Percentiles rank a stretch among this genome's conserved stretches.
These are phyloP conservation scores for Talaromyces sp. DNA, from an alignment of 2,329 filamentous ascomycete species.

Conservation along the genomic window DNA sequence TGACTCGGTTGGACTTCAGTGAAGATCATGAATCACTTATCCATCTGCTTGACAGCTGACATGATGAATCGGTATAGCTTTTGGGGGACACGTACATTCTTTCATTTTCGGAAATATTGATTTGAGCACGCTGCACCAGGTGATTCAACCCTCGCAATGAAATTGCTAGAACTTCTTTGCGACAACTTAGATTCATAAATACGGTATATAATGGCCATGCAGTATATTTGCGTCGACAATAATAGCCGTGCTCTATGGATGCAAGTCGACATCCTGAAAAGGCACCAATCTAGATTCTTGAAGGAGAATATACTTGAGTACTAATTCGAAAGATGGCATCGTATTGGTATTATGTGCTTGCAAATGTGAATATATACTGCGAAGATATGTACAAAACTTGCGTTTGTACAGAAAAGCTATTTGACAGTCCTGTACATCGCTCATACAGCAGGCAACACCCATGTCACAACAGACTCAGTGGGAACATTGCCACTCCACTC, in stretches of 20 bases:
- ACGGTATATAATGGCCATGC: background rate
- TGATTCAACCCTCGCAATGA: background rate
- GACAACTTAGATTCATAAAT: background rate
- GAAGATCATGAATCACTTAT: background rate
- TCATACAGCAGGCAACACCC: slow-evolving; percentile 5
- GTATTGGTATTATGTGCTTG: background rate
- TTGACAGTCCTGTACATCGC: background rate
- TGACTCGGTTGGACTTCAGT: background rate
- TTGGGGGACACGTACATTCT: background rate
- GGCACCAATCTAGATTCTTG: background rate
- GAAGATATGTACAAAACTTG: background rate
- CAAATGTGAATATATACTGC: background rate
- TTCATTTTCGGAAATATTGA: background rate
- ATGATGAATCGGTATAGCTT: background rate
- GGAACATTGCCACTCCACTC: slow-evolving; percentile 11
- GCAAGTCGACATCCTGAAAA: background rate
- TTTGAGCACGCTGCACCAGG: background rate
- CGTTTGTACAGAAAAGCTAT: too few species aligned
- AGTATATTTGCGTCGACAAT: background rate
- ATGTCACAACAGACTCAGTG: slow-evolving; percentile 8
- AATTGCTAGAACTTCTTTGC: background rate
- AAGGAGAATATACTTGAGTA: background rate
- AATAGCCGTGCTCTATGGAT: background rate
- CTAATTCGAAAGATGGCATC: background rate
- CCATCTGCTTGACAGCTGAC: too few species aligned